Evolutionary conservation across 192 early-diverging fungal genomes (phyloP).

Genomic region (Umbelopsis isabellina): DNA sequence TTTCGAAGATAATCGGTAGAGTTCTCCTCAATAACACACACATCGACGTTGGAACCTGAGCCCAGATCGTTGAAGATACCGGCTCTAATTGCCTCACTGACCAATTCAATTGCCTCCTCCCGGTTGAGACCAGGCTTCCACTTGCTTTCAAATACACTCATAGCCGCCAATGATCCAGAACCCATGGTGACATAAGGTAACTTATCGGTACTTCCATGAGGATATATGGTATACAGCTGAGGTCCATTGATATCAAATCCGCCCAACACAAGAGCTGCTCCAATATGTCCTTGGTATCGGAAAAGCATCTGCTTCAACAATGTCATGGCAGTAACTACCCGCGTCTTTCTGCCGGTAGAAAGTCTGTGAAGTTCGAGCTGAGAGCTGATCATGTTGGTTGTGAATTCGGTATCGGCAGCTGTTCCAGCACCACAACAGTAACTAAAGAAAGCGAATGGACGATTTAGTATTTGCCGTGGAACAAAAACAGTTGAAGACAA

Average conservation of each 20-base stretch:
- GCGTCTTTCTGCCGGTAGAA: conserved; percentile 82
- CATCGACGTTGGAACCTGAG: conserved; percentile 96
- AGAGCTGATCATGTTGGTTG: conserved; percentile 89
- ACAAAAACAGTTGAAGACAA: not conserved
- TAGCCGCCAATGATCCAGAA: conserved; percentile 92
- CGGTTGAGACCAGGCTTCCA: conserved; percentile 84
- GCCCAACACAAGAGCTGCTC: conserved; percentile 92
- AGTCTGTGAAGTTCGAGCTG: conserved; percentile 94
- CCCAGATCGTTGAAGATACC: conserved; percentile 99
- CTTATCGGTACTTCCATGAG: conserved; percentile 96
- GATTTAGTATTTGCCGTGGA: not conserved
- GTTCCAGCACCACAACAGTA: conserved; percentile 98
- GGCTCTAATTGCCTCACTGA: conserved; percentile 91
- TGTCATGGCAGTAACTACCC: conserved; percentile 93
- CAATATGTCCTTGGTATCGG: conserved; percentile 94
- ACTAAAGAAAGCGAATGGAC: conserved; percentile 24
- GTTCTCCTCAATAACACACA: conserved; percentile 87
- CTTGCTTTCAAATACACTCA: conserved; percentile 91
- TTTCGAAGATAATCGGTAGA: conserved; percentile 84
- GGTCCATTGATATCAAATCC: conserved; percentile 92
- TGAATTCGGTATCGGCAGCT: conserved; percentile 98
- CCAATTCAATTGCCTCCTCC: conserved; percentile 87
- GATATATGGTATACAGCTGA: conserved; percentile 87
- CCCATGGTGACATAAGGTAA: conserved; percentile 97
- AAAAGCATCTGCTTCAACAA: conserved; percentile 98